Evolutionary conservation across 495 filamentous ascomycete genomes (phyloP).

Genomic region (Talaromyces stipitatus): DNA sequence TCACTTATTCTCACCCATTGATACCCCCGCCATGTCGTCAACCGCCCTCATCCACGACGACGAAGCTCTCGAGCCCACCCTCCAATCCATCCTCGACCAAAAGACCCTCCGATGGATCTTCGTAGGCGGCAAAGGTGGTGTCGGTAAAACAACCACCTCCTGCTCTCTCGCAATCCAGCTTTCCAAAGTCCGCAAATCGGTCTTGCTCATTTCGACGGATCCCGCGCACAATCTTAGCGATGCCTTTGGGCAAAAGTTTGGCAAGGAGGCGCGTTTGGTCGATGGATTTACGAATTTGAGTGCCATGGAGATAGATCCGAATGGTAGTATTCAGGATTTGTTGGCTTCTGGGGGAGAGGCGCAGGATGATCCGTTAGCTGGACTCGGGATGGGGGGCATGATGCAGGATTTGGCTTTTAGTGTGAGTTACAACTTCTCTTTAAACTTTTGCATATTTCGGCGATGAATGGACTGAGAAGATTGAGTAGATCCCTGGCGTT

Average conservation of each 20-base stretch:
- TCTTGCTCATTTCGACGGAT: constrained; percentile 96
- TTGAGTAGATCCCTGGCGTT: constrained; percentile 81
- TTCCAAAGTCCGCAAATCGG: constrained; percentile 89
- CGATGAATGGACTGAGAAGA: too few relatives aligned
- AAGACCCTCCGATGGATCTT: constrained; percentile 97
- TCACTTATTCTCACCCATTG: constrained; percentile 4
- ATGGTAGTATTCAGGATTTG: constrained; percentile 94
- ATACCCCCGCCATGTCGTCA: constrained; percentile 49
- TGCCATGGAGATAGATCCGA: constrained; percentile 99
- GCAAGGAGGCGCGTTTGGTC: constrained; percentile 90
- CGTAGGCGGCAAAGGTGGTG: constrained; percentile 96
- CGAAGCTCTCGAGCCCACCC: constrained; percentile 80
- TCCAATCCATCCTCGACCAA: constrained; percentile 91
- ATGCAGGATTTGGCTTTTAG: constrained; percentile 68
- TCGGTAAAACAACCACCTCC: constrained; percentile 98
- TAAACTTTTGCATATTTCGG: too few relatives aligned
- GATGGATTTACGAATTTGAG: constrained; percentile 90
- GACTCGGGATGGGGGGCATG: constrained; percentile 61
- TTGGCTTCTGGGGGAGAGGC: constrained; percentile 74
- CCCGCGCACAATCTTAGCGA: constrained; percentile 98
- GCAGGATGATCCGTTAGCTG: constrained; percentile 56
- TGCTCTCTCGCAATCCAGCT: constrained; percentile 97
- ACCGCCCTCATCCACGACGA: constrained; percentile 59
- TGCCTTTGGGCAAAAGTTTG: constrained; percentile 97
- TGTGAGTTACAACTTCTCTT: constrained; percentile 33